These are phyloP conservation scores for Exsudoporus floridanus DNA, from an alignment of 1,284 basidiomycete species.

Conservation along the genomic window DNA sequence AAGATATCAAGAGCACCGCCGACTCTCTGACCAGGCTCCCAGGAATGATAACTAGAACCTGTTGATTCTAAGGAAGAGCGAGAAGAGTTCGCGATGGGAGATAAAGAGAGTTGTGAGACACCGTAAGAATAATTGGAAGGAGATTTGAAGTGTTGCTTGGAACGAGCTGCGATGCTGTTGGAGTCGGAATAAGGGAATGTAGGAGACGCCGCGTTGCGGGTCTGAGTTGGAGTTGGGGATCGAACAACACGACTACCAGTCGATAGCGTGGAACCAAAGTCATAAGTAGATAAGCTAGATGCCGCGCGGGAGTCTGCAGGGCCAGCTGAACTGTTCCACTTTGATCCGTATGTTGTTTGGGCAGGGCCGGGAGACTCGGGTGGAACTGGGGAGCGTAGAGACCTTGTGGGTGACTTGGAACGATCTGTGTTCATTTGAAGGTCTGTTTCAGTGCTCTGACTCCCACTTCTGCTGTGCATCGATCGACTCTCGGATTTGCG, in stretches of 20 bases:
- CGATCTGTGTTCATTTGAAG: slow-evolving; percentile 39
- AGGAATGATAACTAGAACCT: slow-evolving; percentile 82
- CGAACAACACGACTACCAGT: slow-evolving; percentile 45
- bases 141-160: slow-evolving; percentile 50
- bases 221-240: slow-evolving; percentile 66
- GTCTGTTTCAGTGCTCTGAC: slow-evolving; percentile 53
- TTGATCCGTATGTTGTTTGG: slow-evolving; percentile 21
- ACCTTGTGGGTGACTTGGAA: slow-evolving; percentile 44
- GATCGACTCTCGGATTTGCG: slow-evolving; percentile 37
- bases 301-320: slow-evolving; percentile 44
- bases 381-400: slow-evolving; percentile 54
- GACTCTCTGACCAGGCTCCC: slow-evolving; percentile 58
- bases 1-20: slow-evolving; percentile 55
- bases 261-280: slow-evolving; percentile 50
- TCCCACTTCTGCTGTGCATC: slow-evolving; percentile 58
- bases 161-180: slow-evolving; percentile 41
- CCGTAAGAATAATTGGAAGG: slow-evolving; percentile 53
- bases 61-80: slow-evolving; percentile 73
- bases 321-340: slow-evolving; percentile 27
- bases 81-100: slow-evolving; percentile 69
- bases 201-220: slow-evolving; percentile 53
- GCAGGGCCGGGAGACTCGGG: slow-evolving; percentile 52
- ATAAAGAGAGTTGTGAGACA: slow-evolving; percentile 58
- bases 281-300: slow-evolving; percentile 52
- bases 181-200: slow-evolving; percentile 40